phyloP scores from a whole-genome alignment of 2,329 filamentous ascomycete species.

The Hysterium pulicare region DNA sequence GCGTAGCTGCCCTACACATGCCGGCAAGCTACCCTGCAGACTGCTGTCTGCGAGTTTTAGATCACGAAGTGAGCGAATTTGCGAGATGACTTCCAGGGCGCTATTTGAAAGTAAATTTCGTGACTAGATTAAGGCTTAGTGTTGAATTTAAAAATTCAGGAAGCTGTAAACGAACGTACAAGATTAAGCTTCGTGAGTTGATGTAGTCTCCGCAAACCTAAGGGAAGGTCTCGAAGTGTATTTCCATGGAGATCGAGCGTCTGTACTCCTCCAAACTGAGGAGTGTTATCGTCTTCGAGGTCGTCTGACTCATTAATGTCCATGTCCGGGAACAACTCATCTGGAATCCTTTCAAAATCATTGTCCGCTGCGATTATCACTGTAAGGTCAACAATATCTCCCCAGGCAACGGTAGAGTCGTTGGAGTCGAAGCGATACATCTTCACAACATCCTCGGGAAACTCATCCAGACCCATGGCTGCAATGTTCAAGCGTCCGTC shows the following conservation, averaged over 20 bases:
- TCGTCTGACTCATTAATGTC: conserved; percentile 52
- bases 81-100: conserved; percentile 67
- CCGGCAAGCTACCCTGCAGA: conserved; percentile 48
- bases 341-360: conserved; percentile 70
- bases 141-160: conserved; percentile 1
- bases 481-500: conserved; percentile 86
- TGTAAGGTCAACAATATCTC: conserved; percentile 83
- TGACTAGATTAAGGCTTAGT: conserved; percentile 53
- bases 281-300: conserved; percentile 64
- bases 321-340: conserved; percentile 74
- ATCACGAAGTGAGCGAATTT: conserved; percentile 71
- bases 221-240: conserved; percentile 65
- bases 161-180: conserved; percentile 49
- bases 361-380: conserved; percentile 87
- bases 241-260: conserved; percentile 86
- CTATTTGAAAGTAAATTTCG: conserved; percentile 76
- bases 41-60: conserved; percentile 63
- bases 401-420: conserved; percentile 70
- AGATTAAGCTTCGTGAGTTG: conserved; percentile 79
- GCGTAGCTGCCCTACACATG: conserved; percentile 60
- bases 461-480: conserved; percentile 72
- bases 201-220: conserved; percentile 70
- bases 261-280: conserved; percentile 79
- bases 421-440: conserved; percentile 81
- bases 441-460: conserved; percentile 77